These are phyloP conservation scores for Rhizomucor miehei DNA, from an alignment of 371 early-diverging fungal genomes.

Conservation along the genomic window DNA sequence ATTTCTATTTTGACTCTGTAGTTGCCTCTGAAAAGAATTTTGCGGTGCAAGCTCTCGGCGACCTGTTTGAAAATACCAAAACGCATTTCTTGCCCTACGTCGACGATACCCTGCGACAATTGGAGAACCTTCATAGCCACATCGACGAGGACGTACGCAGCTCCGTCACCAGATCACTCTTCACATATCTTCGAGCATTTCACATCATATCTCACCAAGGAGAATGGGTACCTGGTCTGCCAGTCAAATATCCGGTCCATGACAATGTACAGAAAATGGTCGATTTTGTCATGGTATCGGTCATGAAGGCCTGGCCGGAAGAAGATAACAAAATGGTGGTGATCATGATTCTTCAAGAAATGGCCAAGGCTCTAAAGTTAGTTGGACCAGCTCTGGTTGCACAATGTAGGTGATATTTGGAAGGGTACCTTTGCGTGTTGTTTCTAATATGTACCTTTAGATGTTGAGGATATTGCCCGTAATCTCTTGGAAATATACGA, in stretches of 20 bases:
- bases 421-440: background rate
- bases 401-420: constrained; percentile 49
- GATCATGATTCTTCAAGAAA: constrained; percentile 69
- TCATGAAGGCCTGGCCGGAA: constrained; percentile 70
- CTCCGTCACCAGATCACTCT: constrained; percentile 66
- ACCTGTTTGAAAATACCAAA: constrained; percentile 78
- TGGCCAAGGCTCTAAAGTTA: constrained; percentile 63
- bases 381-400: constrained; percentile 80
- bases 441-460: constrained; percentile 12
- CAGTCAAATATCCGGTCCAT: constrained; percentile 64
- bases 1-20: constrained; percentile 73
- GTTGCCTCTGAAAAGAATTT: constrained; percentile 91
- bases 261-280: constrained; percentile 74
- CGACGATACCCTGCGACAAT: constrained; percentile 62
- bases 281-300: constrained; percentile 62
- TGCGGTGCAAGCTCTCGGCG: constrained; percentile 83
- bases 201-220: constrained; percentile 61
- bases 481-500: constrained; percentile 70
- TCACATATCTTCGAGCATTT: constrained; percentile 76
- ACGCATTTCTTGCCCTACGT: constrained; percentile 82
- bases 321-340: constrained; percentile 86
- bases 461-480: constrained; percentile 57
- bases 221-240: constrained; percentile 75
- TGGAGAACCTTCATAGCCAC: constrained; percentile 65
- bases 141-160: constrained; percentile 83